These are phyloP conservation scores for Aspergillus cavernicola DNA, from an alignment of 495 filamentous ascomycete species.

Conservation along the genomic window DNA sequence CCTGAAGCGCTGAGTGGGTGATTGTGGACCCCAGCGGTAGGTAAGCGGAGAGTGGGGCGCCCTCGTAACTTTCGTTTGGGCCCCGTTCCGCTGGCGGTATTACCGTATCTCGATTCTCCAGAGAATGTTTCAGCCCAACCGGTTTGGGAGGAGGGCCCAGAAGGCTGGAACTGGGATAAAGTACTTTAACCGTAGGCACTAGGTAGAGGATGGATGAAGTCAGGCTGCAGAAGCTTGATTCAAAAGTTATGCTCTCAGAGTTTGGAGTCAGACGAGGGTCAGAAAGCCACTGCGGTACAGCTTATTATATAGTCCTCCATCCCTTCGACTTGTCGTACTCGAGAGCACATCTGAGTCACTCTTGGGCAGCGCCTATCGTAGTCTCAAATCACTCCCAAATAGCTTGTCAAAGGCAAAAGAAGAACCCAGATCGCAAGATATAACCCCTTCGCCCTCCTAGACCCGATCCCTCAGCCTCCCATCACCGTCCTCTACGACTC, in stretches of 20 bases:
- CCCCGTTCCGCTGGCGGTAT: conserved; percentile 7
- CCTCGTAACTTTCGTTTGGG: conserved; percentile 2
- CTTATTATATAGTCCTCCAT: conserved; percentile 5
- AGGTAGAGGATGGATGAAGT: too few species aligned
- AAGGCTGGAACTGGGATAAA: too few species aligned
- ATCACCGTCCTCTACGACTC: neutral
- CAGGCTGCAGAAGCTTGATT: conserved; percentile 5
- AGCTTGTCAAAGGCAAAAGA: neutral
- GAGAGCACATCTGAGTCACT: conserved; percentile 13
- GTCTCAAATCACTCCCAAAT: neutral
- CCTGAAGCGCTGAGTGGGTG: neutral
- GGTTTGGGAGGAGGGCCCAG: too few species aligned
- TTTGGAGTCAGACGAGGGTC: too few species aligned
- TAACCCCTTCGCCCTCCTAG: conserved; percentile 9
- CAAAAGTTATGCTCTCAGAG: neutral
- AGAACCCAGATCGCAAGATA: conserved; percentile 1
- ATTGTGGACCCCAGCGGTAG: neutral
- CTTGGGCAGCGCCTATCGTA: conserved; percentile 13
- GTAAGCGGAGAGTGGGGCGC: neutral
- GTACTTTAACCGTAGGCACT: too few species aligned
- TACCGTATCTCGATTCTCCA: too few species aligned
- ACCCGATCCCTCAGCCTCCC: too few species aligned
- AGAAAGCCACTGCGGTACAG: too few species aligned
- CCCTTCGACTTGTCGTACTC: neutral
- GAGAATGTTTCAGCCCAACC: too few species aligned